Evolutionary conservation across 2,329 filamentous ascomycete genomes (phyloP).

Genomic region (Aspergillus sp.): DNA sequence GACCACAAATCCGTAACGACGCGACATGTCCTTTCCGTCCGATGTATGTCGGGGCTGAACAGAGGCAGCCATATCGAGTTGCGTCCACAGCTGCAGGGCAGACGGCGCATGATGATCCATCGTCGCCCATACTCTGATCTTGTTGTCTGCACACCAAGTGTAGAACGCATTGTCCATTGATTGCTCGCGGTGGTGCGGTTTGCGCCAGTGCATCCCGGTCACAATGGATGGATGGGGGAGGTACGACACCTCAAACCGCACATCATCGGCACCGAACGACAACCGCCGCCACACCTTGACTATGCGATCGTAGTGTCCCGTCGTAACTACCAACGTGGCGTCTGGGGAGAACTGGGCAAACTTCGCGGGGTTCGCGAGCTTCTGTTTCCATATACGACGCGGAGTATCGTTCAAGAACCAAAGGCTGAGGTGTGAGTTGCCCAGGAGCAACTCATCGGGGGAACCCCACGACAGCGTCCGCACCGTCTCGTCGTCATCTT

Average conservation of each 20-base stretch:
- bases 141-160: conserved; percentile 77
- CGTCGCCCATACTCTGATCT: conserved; percentile 78
- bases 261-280: conserved; percentile 77
- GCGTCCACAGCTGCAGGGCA: conserved; percentile 74
- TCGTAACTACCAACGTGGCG: conserved; percentile 79
- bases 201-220: conserved; percentile 83
- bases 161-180: conserved; percentile 84
- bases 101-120: conserved; percentile 69
- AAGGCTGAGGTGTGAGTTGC: conserved; percentile 66
- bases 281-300: conserved; percentile 92
- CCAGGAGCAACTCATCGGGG: conserved; percentile 79
- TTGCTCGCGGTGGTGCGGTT: conserved; percentile 72
- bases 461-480: conserved; percentile 80
- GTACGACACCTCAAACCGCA: conserved; percentile 87
- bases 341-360: conserved; percentile 81
- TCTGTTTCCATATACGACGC: conserved; percentile 67
- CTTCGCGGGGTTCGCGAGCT: conserved; percentile 69
- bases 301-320: conserved; percentile 73
- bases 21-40: conserved; percentile 36
- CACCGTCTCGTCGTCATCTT: conserved; percentile 43
- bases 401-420: conserved; percentile 55
- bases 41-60: conserved; percentile 57
- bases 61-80: conserved; percentile 71
- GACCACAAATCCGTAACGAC: conserved; percentile 75
- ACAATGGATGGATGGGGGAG: conserved; percentile 78